Base-by-base conservation (phyloP, 768 basidiomycete genomes). In the Tricholoma flavovirens region DNA sequence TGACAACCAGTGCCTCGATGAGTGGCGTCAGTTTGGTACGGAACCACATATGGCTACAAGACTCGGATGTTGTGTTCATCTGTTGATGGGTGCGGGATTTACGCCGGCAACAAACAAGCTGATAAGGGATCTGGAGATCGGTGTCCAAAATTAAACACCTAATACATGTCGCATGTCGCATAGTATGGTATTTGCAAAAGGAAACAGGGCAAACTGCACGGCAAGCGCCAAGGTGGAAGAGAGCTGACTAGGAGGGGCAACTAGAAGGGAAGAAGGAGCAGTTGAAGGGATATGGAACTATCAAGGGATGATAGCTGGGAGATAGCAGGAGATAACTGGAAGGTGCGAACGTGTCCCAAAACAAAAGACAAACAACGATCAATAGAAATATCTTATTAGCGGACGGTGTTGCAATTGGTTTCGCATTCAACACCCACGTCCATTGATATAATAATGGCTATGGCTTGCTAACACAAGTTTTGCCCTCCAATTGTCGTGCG, bases 401-500 rank as follows among this genome's bases (percentile, higher is more conserved):
- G n/a, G n/a, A n/a, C n/a, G n/a, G n/a, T n/a, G n/a, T n/a, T n/a
- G n/a, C 24, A 5, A 26, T 3, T 24, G 21, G 12, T 3, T 8
- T 24, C 1, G 10, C 1, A 1, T 6, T 45, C 43, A 24, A 48
- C 57, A 54, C 29, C 29, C 49, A 22, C 51, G 24, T 26, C 24
- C 5, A 26, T 42, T 19, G 17, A 4, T 46, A n/a, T 50, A 42
- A 60, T 51, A 24, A 62, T 62, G 60, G 51, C 52, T 32, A 32
- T 57, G 14, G 22, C 35, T 53, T 64, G 61, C 59, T 66, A 61
- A 62, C 63, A 56, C 55, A 35, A 48, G 46, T 42, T 46, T 21
- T n/a, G n/a, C n/a, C n/a, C 24, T 26, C 24, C 24, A 26, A 22
- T 50, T n/a, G 14, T 15, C 45, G 29, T 51, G 35, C 43, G 55